phyloP scores from a whole-genome alignment of 2,329 filamentous ascomycete genomes.

The Lizonia empirigonia region DNA sequence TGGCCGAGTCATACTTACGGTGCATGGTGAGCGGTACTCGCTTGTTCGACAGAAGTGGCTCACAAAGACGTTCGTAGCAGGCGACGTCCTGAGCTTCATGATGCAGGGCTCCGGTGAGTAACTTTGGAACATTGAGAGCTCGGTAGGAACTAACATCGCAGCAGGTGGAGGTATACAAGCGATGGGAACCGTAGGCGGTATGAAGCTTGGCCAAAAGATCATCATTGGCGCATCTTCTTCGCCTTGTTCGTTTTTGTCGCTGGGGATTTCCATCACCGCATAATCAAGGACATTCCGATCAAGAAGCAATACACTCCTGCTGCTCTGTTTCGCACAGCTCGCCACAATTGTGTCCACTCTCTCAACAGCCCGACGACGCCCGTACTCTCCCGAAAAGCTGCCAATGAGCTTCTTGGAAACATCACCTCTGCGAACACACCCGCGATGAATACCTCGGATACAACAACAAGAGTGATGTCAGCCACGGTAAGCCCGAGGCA shows the following conservation, averaged over 20 bases:
- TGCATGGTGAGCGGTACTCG: constrained; percentile 47
- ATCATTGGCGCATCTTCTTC: constrained; percentile 50
- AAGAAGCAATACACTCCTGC: constrained; percentile 4
- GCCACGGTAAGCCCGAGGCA: not conserved
- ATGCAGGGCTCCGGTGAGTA: constrained; percentile 42
- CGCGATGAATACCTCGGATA: not conserved
- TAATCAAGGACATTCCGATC: constrained; percentile 14
- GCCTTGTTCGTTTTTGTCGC: constrained; percentile 51
- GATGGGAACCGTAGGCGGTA: constrained; percentile 3
- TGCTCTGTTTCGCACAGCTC: constrained; percentile 8
- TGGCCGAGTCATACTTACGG: constrained; percentile 51
- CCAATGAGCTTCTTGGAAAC: constrained; percentile 29
- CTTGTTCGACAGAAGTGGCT: constrained; percentile 49
- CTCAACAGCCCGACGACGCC: not conserved
- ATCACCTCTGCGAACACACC: constrained; percentile 42
- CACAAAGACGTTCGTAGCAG: constrained; percentile 54
- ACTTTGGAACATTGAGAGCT: constrained; percentile 21
- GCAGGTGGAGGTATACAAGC: constrained; percentile 29
- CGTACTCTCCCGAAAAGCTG: not conserved
- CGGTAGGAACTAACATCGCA: not conserved
- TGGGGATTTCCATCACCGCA: constrained; percentile 26
- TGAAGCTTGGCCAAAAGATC: constrained; percentile 25
- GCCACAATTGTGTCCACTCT: not conserved
- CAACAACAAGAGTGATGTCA: not conserved
- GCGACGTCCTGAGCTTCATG: constrained; percentile 54